These are phyloP conservation scores for Ophiostoma perfectum DNA, from an alignment of 2,329 filamentous ascomycete species.

Conservation along the genomic window DNA sequence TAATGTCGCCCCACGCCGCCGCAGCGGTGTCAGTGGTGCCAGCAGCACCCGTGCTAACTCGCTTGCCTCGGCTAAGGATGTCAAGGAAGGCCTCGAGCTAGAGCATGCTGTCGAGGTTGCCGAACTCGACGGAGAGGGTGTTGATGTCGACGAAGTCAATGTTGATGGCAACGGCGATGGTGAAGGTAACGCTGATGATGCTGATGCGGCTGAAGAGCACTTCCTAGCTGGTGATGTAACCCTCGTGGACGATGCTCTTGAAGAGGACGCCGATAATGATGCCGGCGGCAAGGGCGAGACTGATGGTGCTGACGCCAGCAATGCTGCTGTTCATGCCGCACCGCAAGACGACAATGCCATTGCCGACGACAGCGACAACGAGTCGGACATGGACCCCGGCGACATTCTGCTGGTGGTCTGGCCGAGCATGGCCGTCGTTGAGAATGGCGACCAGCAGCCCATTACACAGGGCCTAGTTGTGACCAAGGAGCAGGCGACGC, in stretches of 20 bases:
- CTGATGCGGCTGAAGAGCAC: neutral
- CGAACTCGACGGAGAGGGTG: neutral
- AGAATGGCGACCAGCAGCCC: constrained; percentile 33
- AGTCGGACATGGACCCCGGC: constrained; percentile 30
- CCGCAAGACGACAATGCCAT: constrained; percentile 14
- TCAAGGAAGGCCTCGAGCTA: constrained; percentile 5
- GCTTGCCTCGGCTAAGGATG: neutral
- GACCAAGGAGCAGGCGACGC: constrained; percentile 33
- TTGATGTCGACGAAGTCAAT: constrained; percentile 3
- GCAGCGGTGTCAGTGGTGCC: neutral
- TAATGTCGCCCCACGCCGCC: constrained; percentile 3
- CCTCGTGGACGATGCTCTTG: neutral
- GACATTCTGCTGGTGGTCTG: constrained; percentile 35
- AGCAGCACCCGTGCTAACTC: constrained; percentile 11
- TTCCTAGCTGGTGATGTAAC: neutral
- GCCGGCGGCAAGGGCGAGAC: too few relatives aligned
- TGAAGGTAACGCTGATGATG: neutral
- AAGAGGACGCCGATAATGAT: neutral
- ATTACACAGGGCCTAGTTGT: constrained; percentile 36
- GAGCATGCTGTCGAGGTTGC: neutral
- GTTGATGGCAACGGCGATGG: constrained; percentile 8
- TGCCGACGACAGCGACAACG: constrained; percentile 15
- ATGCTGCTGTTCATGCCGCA: neutral
- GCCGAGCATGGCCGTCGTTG: constrained; percentile 35
- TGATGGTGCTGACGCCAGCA: neutral